Conservation (phyloP, 495 filamentous ascomycete species). For the Tuber magnatum region DNA sequence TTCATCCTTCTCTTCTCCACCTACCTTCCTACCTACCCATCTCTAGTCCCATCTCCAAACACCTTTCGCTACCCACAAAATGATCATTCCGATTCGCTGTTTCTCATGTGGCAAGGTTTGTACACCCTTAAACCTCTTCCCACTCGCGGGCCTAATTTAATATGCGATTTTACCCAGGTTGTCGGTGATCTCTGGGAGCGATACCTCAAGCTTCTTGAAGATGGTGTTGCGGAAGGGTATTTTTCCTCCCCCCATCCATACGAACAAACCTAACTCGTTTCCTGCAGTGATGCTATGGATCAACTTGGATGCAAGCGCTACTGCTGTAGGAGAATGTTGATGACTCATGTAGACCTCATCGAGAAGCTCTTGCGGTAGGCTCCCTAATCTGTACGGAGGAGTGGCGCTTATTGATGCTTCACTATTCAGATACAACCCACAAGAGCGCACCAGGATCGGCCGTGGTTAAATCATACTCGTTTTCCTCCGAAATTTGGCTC, state of each 20-base stretch:
- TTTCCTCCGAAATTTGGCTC: background rate
- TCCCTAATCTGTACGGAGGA: background rate
- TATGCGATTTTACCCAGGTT: constrained; percentile 53
- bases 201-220: constrained; percentile 76
- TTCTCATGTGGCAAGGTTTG: constrained; percentile 97
- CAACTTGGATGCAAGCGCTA: constrained; percentile 86
- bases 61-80: constrained; percentile 44
- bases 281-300: constrained; percentile 78
- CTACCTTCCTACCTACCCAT: background rate
- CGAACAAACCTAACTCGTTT: constrained; percentile 9
- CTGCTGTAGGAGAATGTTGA: constrained; percentile 96
- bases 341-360: constrained; percentile 99
- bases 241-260: too few relatives aligned
- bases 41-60: background rate
- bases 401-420: constrained; percentile 3
- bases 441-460: constrained; percentile 29
- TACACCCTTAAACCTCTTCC: background rate
- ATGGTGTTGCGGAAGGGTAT: constrained; percentile 49
- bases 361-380: constrained; percentile 92
- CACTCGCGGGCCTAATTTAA: constrained; percentile 47
- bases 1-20: background rate
- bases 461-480: background rate
- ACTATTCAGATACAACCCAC: constrained; percentile 35
- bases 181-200: constrained; percentile 95
- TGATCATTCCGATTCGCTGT: constrained; percentile 98